Evolutionary conservation across 139 green algal species (phyloP).

Genomic region (Tetraselmis chui): DNA sequence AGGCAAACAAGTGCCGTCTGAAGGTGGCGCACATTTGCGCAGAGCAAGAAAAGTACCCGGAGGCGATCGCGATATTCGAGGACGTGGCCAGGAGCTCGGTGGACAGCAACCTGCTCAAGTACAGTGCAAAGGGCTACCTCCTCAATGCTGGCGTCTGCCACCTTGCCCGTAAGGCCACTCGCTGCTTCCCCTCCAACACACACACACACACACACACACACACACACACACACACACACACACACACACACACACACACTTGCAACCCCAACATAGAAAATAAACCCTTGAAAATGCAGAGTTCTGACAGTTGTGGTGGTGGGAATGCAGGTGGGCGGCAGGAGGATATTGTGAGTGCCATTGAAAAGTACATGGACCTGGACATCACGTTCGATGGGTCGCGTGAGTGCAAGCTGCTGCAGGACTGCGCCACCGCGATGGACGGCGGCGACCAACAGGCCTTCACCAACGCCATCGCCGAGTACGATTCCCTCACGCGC

Average conservation of each 20-base stretch:
- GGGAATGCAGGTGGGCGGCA: conserved; percentile 19
- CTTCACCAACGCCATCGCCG: conserved; percentile 75
- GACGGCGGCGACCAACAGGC: conserved; percentile 59
- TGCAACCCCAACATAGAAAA: conserved; percentile 23
- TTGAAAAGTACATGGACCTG: conserved; percentile 76
- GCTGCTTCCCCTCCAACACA: no score
- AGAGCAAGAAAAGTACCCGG: conserved; percentile 25
- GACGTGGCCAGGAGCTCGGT: conserved; percentile 51
- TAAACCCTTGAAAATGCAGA: neutral
- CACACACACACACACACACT: neutral
- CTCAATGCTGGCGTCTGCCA: conserved; percentile 88
- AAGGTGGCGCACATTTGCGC: conserved; percentile 43
- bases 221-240: neutral
- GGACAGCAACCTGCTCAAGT: conserved; percentile 96
- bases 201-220: neutral
- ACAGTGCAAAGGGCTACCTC: conserved; percentile 85
- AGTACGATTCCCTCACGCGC: conserved; percentile 85
- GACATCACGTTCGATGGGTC: conserved; percentile 64
- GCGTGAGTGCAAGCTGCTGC: conserved; percentile 56
- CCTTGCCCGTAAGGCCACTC: conserved; percentile 31
- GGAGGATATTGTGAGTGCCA: neutral
- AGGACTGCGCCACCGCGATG: conserved; percentile 46
- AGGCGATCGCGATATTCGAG: conserved; percentile 59
- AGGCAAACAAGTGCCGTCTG: conserved; percentile 75
- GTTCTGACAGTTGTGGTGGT: neutral